Conservation (phyloP, 2,329 filamentous ascomycete genomes). For the Phoma sp. region DNA sequence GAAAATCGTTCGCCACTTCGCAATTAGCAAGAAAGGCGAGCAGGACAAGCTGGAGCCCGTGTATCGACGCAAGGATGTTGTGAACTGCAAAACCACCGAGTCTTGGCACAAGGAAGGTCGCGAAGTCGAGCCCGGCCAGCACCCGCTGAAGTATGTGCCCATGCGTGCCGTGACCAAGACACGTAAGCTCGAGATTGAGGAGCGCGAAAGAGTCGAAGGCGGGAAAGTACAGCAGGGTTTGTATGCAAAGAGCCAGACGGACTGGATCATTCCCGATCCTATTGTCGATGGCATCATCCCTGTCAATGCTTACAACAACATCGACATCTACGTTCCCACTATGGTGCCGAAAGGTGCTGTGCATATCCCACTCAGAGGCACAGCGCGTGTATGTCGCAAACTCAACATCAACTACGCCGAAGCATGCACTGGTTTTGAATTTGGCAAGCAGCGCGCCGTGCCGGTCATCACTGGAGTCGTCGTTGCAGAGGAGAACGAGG, state of each 20-base stretch:
- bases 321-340: conserved; percentile 90
- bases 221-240: conserved; percentile 86
- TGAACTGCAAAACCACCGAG: conserved; percentile 86
- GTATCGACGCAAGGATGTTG: conserved; percentile 78
- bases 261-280: conserved; percentile 91
- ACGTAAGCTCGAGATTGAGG: conserved; percentile 85
- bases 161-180: conserved; percentile 90
- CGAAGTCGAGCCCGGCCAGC: conserved; percentile 71
- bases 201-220: conserved; percentile 77
- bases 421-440: conserved; percentile 95
- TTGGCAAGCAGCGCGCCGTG: conserved; percentile 91
- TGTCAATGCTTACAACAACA: conserved; percentile 94
- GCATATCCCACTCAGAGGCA: conserved; percentile 81
- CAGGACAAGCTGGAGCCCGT: conserved; percentile 80
- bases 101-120: conserved; percentile 98
- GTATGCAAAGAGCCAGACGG: conserved; percentile 83
- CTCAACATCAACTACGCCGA: conserved; percentile 89
- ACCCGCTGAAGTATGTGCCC: conserved; percentile 84
- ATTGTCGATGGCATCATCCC: conserved; percentile 87
- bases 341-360: conserved; percentile 89
- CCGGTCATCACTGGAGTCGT: conserved; percentile 92
- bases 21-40: conserved; percentile 71
- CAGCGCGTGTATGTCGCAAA: conserved; percentile 80
- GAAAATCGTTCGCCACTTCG: conserved; percentile 75
- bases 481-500: conserved; percentile 79